These are phyloP conservation scores for Fusarium lyarnte DNA, from an alignment of 2,329 filamentous ascomycete species.

Conservation along the genomic window DNA sequence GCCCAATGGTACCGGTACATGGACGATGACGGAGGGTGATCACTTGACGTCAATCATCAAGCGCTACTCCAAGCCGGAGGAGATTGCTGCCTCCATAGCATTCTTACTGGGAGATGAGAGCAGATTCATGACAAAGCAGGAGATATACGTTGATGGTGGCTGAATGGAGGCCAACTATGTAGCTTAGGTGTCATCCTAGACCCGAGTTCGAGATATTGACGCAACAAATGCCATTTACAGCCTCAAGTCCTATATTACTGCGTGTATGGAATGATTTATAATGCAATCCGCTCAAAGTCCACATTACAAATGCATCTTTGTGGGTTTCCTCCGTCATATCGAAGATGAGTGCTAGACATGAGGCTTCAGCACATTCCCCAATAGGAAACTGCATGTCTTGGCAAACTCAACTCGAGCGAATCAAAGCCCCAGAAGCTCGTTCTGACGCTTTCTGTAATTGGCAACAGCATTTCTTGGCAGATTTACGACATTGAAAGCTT, in stretches of 20 bases:
- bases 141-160: constrained; percentile 45
- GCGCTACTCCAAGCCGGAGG: constrained; percentile 42
- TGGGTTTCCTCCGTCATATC: rapidly evolving
- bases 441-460: background rate
- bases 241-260: background rate
- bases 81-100: constrained; percentile 44
- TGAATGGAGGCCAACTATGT: constrained; percentile 43
- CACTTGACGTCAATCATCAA: constrained; percentile 42
- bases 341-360: rapidly evolving
- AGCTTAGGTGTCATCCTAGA: background rate
- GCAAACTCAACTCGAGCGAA: background rate
- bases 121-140: constrained; percentile 45
- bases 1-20: constrained; percentile 36
- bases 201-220: no score
- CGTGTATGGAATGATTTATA: background rate
- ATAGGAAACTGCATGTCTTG: constrained; percentile 7
- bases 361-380: background rate
- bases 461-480: constrained; percentile 10
- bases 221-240: background rate
- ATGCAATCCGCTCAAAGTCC: background rate
- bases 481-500: no score
- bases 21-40: constrained; percentile 41
- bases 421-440: no score
- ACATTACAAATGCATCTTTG: background rate
- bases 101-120: constrained; percentile 47